Evolutionary conservation across 2,329 filamentous ascomycete genomes (phyloP), one percentile per base, ranked within the genome.

Genomic region (Penicillium olsonii): DNA sequence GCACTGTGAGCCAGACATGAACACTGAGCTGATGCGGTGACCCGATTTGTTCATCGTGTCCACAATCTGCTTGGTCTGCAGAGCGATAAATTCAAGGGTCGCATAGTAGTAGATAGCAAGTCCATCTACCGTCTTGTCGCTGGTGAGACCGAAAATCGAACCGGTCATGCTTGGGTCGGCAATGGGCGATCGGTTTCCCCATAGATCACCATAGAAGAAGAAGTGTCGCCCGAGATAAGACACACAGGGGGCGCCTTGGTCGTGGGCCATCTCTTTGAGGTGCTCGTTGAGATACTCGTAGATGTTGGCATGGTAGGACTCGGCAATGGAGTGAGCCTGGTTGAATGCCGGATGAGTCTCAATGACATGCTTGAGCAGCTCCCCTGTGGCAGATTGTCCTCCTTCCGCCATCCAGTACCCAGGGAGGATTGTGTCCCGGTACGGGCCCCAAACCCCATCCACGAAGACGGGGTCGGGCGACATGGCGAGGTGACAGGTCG

Each of bases 1-100:
- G 78, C 94, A 99, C 71, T 97, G 94, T 10, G 90, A 95, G 53
- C 94, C 94, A 4, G 90, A 96, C 94, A 99, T 97, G 83, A 97
- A 99, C 73, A 99, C 96, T 56, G 87, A 92, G 42, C 81, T 85
- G 70, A 99, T 92, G 60, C 82, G 78, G 75, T 99, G 94, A 9
- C 94, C 94, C 1, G 90, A 79, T 39, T 82, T 78, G 78, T 97
- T 99, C 92, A 99, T 96, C 29, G 87, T 83, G 64, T 95, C 87
- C 56, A 99, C 81, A 65, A 97, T 97, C 72, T 97, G 92, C 48
- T 88, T 85, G 1, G 92, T 96, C 74, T 97, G 92, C 70, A 96
- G 83, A 31, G 92, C 91, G 64, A 97, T 96, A 73, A 96, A 96
- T 75, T 97, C 92, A 85, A 97, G 90, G 10, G 91, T 92, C 27